Percentiles rank a stretch among this genome's conserved stretches.
phyloP scores from a whole-genome alignment of 2,329 filamentous ascomycete genomes.

The Chrysosphaeria jannelii region DNA sequence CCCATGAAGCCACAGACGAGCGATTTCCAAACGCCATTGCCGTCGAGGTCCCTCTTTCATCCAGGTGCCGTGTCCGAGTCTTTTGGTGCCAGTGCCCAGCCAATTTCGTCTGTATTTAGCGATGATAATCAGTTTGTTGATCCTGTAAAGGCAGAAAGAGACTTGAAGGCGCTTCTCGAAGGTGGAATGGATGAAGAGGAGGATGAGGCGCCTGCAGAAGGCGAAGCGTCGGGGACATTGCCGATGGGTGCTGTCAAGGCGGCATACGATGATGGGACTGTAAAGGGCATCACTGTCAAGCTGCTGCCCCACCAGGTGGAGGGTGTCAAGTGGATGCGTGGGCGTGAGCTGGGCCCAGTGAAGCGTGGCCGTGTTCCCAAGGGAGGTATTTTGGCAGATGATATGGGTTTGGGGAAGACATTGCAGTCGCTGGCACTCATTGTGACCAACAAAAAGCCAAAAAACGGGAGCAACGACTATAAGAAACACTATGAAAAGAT shows the following conservation, averaged over 20 bases:
- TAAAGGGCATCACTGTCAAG: conserved; percentile 65
- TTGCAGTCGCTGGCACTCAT: conserved; percentile 78
- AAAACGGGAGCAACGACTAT: conserved; percentile 22
- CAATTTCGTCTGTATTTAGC: neutral
- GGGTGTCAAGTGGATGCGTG: conserved; percentile 82
- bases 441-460: conserved; percentile 46
- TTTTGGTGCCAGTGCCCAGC: neutral
- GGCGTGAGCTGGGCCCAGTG: conserved; percentile 61
- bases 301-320: conserved; percentile 83
- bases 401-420: conserved; percentile 94
- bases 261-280: conserved; percentile 13
- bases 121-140: conserved; percentile 26
- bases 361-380: conserved; percentile 63
- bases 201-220: conserved; percentile 20
- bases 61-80: conserved; percentile 3
- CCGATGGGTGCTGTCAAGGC: too few relatives aligned
- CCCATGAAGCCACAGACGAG: too few relatives aligned
- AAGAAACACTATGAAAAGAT: conserved; percentile 39
- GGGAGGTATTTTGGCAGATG: conserved; percentile 82
- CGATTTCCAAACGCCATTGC: conserved; percentile 5
- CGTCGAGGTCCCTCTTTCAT: conserved; percentile 6
- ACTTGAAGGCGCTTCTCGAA: conserved; percentile 57
- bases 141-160: conserved; percentile 37
- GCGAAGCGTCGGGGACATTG: conserved; percentile 5
- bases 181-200: conserved; percentile 51